A percentile compares a stretch with the other conserved stretches of the same genome.
Evolutionary conservation across 2,329 filamentous ascomycete genomes (phyloP).

Genomic region (Bipolaris zeicola): DNA sequence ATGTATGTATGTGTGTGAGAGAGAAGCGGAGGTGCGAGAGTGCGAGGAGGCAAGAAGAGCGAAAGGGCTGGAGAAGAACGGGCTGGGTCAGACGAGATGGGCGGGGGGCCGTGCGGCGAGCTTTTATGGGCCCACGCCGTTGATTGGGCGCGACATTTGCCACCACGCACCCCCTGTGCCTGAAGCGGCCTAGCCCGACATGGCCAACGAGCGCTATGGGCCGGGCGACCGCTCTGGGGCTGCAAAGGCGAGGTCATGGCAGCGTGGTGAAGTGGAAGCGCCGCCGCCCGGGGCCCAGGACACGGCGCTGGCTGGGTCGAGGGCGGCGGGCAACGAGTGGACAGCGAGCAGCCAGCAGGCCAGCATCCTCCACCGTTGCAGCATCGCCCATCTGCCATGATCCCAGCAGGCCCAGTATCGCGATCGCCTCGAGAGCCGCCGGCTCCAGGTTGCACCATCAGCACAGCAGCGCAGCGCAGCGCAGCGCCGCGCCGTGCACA

Average conservation of each 20-base stretch:
- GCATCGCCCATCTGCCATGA: background rate
- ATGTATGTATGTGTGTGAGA: background rate
- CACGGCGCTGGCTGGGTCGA: background rate
- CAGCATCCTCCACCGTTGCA: background rate
- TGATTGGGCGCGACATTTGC: slow-evolving; percentile 13
- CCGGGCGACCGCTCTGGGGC: slow-evolving; percentile 9
- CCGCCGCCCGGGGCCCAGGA: slow-evolving; percentile 1
- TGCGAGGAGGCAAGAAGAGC: slow-evolving; percentile 21
- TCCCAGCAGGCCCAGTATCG: background rate
- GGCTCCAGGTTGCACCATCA: too few species aligned
- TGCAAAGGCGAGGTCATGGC: background rate
- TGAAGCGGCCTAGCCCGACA: slow-evolving; percentile 7
- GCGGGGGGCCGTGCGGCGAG: slow-evolving; percentile 7
- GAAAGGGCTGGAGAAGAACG: slow-evolving; percentile 18
- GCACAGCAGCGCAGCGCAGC: too few species aligned
- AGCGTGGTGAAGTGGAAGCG: background rate
- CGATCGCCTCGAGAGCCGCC: too few species aligned
- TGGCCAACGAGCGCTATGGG: slow-evolving; percentile 3
- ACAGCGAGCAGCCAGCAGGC: slow-evolving; percentile 6
- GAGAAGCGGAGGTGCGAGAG: slow-evolving; percentile 24
- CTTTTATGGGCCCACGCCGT: slow-evolving; percentile 4
- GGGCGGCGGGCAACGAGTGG: background rate
- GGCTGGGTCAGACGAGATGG: slow-evolving; percentile 16
- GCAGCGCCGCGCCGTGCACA: too few species aligned
- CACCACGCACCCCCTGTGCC: slow-evolving; percentile 10